These are phyloP conservation scores for Candida labiduridarum DNA, from an alignment of 1,139 yeast genomes.

Conservation along the genomic window DNA sequence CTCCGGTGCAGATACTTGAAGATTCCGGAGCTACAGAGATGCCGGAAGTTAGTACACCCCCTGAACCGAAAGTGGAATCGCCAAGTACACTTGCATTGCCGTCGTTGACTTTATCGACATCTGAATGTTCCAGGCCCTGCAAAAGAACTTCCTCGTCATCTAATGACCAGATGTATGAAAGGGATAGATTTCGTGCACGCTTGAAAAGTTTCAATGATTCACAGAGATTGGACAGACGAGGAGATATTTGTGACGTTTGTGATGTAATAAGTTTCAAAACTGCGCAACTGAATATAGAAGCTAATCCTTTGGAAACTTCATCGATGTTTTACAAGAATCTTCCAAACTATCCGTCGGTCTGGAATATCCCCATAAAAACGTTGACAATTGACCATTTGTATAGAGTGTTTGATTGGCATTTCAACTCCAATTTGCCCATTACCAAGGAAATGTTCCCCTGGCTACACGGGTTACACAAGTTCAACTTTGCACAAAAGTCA, in stretches of 20 bases:
- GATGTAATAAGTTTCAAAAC: slow-evolving; percentile 43
- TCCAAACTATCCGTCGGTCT: slow-evolving; percentile 1
- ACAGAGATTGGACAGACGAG: slow-evolving; percentile 8
- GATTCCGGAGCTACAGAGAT: neutral
- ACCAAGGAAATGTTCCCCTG: slow-evolving; percentile 82
- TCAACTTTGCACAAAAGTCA: slow-evolving; percentile 52
- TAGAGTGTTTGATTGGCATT: slow-evolving; percentile 47
- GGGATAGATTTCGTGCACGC: slow-evolving; percentile 48
- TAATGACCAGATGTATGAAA: slow-evolving; percentile 43
- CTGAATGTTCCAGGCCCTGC: slow-evolving; percentile 12
- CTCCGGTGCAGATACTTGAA: neutral
- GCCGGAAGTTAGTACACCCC: neutral
- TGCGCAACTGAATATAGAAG: slow-evolving; percentile 32
- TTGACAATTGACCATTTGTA: slow-evolving; percentile 33
- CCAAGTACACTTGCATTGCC: slow-evolving; percentile 1
- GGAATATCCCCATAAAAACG: slow-evolving; percentile 20
- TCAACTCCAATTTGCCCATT: slow-evolving; percentile 60
- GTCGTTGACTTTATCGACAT: neutral
- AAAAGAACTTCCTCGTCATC: slow-evolving; percentile 48
- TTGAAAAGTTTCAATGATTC: slow-evolving; percentile 35
- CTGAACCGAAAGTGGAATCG: neutral
- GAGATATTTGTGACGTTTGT: slow-evolving; percentile 36
- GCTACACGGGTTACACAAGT: slow-evolving; percentile 74
- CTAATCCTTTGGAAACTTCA: slow-evolving; percentile 27
- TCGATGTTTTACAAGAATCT: slow-evolving; percentile 22